Conservation (phyloP, 768 basidiomycete species). For the Trametes villosa region DNA sequence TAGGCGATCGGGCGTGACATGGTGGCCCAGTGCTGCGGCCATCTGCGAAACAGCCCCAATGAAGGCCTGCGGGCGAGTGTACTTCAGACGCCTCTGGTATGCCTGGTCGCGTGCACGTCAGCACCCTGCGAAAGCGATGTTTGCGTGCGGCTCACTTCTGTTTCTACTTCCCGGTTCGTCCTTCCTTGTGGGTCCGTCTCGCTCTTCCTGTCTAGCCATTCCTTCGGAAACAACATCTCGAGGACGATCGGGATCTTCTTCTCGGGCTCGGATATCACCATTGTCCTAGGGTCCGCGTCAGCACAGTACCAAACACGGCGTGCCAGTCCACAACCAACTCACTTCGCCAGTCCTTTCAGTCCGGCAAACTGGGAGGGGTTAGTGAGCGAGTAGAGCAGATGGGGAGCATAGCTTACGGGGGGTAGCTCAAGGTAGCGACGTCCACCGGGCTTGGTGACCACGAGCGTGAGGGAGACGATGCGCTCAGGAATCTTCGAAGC, state of each 20-base stretch:
- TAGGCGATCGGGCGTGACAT: constrained; percentile 45
- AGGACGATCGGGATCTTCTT: constrained; percentile 55
- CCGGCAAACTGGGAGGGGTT: not conserved
- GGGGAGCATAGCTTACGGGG: constrained; percentile 48
- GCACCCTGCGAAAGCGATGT: not conserved
- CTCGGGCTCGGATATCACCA: constrained; percentile 43
- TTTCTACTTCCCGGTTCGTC: constrained; percentile 67
- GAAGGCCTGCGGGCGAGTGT: constrained; percentile 62
- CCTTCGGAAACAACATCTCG: constrained; percentile 59
- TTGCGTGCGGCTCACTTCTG: constrained; percentile 44
- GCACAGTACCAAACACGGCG: not conserved
- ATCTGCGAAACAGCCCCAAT: constrained; percentile 74
- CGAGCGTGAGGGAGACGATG: constrained; percentile 65
- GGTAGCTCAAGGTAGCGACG: constrained; percentile 60
- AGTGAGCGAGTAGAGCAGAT: no score
- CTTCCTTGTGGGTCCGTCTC: constrained; percentile 57
- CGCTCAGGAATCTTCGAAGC: constrained; percentile 67
- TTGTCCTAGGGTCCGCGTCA: constrained; percentile 34
- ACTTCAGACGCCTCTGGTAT: constrained; percentile 48
- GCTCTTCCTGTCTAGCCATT: constrained; percentile 63
- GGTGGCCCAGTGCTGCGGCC: constrained; percentile 67
- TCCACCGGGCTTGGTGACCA: constrained; percentile 74
- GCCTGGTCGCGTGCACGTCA: constrained; percentile 37
- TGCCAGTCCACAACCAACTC: not conserved
- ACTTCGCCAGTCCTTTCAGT: constrained; percentile 3